Base-by-base conservation (phyloP, 805 yeast genomes). In the Ogataea corticis region DNA sequence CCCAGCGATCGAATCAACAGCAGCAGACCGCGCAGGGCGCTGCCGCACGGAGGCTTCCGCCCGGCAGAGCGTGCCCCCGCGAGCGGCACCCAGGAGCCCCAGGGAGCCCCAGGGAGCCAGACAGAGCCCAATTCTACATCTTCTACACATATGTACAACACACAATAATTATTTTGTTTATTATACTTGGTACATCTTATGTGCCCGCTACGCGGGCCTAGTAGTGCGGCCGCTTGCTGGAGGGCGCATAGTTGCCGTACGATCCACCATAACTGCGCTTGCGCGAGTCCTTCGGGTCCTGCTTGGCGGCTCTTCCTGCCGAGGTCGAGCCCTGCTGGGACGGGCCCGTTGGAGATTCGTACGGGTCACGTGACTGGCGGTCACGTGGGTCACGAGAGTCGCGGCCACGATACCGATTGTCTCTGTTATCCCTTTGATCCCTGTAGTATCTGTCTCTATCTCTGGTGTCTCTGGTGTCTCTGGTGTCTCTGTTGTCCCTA, bases 151-250 rank as follows among this genome's bases (percentile, higher is more conserved):
- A n/a, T n/a, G n/a, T n/a, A n/a, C n/a, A n/a, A n/a, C n/a, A n/a
- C n/a, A n/a, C n/a, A n/a, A n/a, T n/a, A n/a, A n/a, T n/a, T n/a
- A n/a, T n/a, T n/a, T n/a, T n/a, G n/a, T n/a, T n/a, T n/a, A n/a
- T n/a, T n/a, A n/a, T n/a, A n/a, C n/a, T n/a, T n/a, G n/a, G n/a
- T n/a, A n/a, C n/a, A n/a, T n/a, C n/a, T n/a, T n/a, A n/a, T n/a
- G n/a, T n/a, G n/a, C n/a, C n/a, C n/a, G n/a, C n/a, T n/a, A n/a
- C n/a, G n/a, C n/a, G n/a, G n/a, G n/a, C n/a, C n/a, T n/a, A 51
- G 28, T 54, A 54, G 28, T 47, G 48, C 25, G 45, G 46, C 35
- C 57, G 46, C 29, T 54, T 54, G n/a, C n/a, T n/a, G 21, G 42
- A 37, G 6, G 49, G 34, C 9, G 45, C 50, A 15, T 47, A 34